phyloP scores from a whole-genome alignment of 2,329 filamentous ascomycete species.

The Fusarium liriodendri region DNA sequence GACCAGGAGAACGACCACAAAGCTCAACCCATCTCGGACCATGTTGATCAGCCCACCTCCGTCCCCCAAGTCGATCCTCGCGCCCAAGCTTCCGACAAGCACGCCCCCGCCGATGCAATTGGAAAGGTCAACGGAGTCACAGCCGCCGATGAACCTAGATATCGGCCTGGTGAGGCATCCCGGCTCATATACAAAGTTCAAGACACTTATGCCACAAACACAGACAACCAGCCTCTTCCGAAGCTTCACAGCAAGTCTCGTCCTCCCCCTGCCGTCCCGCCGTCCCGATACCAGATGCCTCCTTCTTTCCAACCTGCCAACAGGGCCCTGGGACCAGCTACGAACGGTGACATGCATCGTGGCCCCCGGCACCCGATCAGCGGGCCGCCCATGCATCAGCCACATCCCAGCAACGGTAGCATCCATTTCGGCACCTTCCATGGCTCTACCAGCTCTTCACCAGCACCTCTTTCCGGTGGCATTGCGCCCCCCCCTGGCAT shows the following conservation, averaged over 20 bases:
- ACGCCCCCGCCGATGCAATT: constrained; percentile 1
- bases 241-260: constrained; percentile 38
- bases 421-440: constrained; percentile 67
- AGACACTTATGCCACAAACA: constrained; percentile 13
- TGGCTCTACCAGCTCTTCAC: constrained; percentile 68
- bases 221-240: constrained; percentile 26
- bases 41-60: constrained; percentile 40
- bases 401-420: constrained; percentile 65
- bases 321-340: constrained; percentile 44
- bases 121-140: constrained; percentile 33
- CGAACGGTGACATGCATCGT: constrained; percentile 49
- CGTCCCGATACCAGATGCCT: constrained; percentile 56
- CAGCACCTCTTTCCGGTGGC: constrained; percentile 60
- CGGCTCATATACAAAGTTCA: background rate
- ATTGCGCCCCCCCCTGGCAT: constrained; percentile 63
- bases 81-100: constrained; percentile 17
- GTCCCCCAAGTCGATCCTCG: constrained; percentile 19
- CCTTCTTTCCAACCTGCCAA: constrained; percentile 55
- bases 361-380: constrained; percentile 49
- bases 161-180: constrained; percentile 29
- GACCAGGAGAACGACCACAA: constrained; percentile 29
- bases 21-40: constrained; percentile 23
- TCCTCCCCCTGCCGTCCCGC: constrained; percentile 48
- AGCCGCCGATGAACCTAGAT: constrained; percentile 26
- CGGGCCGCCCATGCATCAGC: constrained; percentile 58